A percentile compares a stretch with the other conserved stretches of the same genome.
These are phyloP conservation scores for Buxus sempervirens DNA, from an alignment of 164 flowering plant species.

Conservation along the genomic window DNA sequence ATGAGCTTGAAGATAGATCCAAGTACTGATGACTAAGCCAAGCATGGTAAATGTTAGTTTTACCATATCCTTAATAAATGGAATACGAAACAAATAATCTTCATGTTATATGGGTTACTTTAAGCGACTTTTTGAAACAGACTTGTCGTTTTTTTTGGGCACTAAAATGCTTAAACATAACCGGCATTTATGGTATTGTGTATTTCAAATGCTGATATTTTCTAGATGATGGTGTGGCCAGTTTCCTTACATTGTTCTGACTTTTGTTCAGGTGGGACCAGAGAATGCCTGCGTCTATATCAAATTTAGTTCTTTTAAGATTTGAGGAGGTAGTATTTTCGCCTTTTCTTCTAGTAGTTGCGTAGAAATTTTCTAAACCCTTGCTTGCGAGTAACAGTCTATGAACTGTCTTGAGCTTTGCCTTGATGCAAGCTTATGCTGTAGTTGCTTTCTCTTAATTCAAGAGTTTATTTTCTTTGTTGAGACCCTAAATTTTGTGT, in stretches of 20 bases:
- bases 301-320: constrained; percentile 77
- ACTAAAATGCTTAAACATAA: neutral
- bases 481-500: too few relatives aligned
- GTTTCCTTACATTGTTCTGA: neutral
- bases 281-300: constrained; percentile 75
- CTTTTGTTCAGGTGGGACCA: constrained; percentile 74
- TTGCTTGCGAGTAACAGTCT: neutral
- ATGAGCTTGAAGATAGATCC: too few relatives aligned
- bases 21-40: too few relatives aligned
- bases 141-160: neutral
- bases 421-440: neutral
- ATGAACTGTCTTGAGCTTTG: too few relatives aligned
- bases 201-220: neutral
- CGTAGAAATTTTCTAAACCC: neutral
- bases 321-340: constrained; percentile 69
- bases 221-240: neutral
- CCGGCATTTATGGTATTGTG: neutral
- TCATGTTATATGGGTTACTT: too few relatives aligned
- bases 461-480: neutral
- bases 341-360: neutral
- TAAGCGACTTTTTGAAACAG: too few relatives aligned
- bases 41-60: too few relatives aligned
- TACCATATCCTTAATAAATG: too few relatives aligned
- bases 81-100: too few relatives aligned
- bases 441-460: neutral